Conservation (phyloP, 768 basidiomycete genomes). For the Boletus rubescentipes region DNA sequence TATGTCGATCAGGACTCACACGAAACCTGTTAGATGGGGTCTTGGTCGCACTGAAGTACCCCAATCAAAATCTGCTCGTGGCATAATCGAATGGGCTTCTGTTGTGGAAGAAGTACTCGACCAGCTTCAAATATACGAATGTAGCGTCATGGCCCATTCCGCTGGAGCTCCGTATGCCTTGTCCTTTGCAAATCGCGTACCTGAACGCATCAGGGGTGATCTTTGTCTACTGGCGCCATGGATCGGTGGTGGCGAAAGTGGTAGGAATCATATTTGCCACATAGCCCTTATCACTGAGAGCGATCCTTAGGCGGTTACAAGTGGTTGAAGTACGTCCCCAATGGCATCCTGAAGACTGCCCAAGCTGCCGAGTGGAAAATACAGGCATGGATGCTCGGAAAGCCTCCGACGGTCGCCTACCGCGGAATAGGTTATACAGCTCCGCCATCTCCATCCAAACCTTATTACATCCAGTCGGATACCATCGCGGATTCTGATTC, state of each 20-base stretch:
- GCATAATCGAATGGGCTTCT: slow-evolving; percentile 86
- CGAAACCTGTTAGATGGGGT: slow-evolving; percentile 68
- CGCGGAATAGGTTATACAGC: slow-evolving; percentile 84
- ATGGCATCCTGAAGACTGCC: slow-evolving; percentile 88
- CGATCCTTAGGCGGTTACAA: slow-evolving; percentile 70
- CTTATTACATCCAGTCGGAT: slow-evolving; percentile 19
- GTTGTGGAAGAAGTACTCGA: slow-evolving; percentile 92
- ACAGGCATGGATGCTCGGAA: slow-evolving; percentile 96
- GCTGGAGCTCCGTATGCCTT: slow-evolving; percentile 95
- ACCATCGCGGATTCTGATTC: slow-evolving; percentile 16
- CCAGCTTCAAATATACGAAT: slow-evolving; percentile 69
- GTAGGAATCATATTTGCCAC: slow-evolving; percentile 45
- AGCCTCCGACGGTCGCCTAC: slow-evolving; percentile 82
- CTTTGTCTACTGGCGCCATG: slow-evolving; percentile 92
- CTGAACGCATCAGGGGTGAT: slow-evolving; percentile 76
- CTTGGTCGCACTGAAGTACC: slow-evolving; percentile 79
- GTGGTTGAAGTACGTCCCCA: slow-evolving; percentile 96
- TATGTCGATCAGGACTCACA: slow-evolving; percentile 12
- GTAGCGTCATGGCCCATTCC: slow-evolving; percentile 92
- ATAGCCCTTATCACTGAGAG: slow-evolving; percentile 10
- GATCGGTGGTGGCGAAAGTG: slow-evolving; percentile 88
- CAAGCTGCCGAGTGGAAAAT: slow-evolving; percentile 98
- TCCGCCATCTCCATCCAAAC: slow-evolving; percentile 36
- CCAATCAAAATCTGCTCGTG: slow-evolving; percentile 64
- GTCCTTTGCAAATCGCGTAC: slow-evolving; percentile 76